Conservation (phyloP, 2,329 filamentous ascomycete species). For the Penicillium sp. region DNA sequence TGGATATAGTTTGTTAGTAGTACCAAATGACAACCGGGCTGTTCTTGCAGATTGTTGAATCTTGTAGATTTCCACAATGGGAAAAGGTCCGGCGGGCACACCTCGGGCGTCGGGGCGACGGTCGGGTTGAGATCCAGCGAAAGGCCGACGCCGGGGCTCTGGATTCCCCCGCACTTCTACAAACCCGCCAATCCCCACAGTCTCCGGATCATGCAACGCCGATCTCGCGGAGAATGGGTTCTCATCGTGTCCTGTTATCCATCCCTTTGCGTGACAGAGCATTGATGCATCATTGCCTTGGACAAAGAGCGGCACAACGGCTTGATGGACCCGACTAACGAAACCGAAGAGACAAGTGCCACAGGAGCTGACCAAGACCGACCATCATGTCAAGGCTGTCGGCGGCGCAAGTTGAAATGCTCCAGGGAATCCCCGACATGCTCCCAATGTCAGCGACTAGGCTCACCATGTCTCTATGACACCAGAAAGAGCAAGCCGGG, state of each 20-base stretch:
- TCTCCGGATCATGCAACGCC: neutral
- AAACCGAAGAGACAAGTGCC: neutral
- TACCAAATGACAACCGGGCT: no score
- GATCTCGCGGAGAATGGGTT: neutral
- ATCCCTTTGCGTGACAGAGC: neutral
- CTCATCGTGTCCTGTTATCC: neutral
- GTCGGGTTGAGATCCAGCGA: neutral
- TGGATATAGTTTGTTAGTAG: neutral
- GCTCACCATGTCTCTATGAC: slow-evolving; percentile 35
- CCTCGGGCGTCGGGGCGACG: neutral
- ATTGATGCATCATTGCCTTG: neutral
- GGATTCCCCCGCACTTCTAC: slow-evolving; percentile 6
- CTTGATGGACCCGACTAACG: slow-evolving; percentile 6
- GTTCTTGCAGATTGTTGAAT: no score
- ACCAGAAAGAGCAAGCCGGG: slow-evolving; percentile 41
- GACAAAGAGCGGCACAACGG: neutral
- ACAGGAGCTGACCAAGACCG: slow-evolving; percentile 4
- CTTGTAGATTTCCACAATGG: neutral
- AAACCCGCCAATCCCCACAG: neutral
- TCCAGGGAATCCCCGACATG: slow-evolving; percentile 7
- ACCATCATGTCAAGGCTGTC: slow-evolving; percentile 9
- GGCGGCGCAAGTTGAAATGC: slow-evolving; percentile 9
- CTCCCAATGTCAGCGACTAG: slow-evolving; percentile 7
- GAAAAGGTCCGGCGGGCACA: neutral
- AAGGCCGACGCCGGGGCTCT: neutral